A percentile compares a stretch with the other conserved stretches of the same genome.
Evolutionary conservation across 106 monocot species (phyloP).

Genomic region (Phalaenopsis equestris): DNA sequence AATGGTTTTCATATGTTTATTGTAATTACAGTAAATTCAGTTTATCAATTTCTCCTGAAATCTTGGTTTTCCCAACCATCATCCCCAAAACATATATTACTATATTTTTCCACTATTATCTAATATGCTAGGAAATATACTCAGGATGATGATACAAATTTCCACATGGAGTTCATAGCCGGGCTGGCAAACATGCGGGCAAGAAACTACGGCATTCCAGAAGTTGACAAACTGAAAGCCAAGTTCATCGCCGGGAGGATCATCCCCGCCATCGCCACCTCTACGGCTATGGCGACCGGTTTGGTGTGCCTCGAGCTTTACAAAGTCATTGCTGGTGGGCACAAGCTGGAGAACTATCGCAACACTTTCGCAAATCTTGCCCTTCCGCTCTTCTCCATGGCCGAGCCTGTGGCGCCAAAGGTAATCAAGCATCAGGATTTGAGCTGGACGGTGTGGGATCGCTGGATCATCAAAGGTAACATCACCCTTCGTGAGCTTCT

Average conservation of each 20-base stretch:
- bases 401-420: constrained; percentile 77
- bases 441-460: constrained; percentile 91
- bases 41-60: no score
- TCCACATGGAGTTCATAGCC: constrained; percentile 88
- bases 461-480: constrained; percentile 60
- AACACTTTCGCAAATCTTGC: constrained; percentile 94
- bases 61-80: background rate
- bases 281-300: constrained; percentile 90
- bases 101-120: background rate
- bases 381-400: constrained; percentile 74
- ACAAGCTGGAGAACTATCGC: constrained; percentile 70
- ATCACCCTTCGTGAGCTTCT: constrained; percentile 70
- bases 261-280: constrained; percentile 93
- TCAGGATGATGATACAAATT: constrained; percentile 91
- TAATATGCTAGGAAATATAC: background rate
- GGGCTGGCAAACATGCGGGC: constrained; percentile 95
- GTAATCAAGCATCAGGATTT: constrained; percentile 53
- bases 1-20: no score
- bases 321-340: constrained; percentile 73
- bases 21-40: no score
- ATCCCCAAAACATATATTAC: background rate
- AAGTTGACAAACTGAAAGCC: constrained; percentile 86
- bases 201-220: constrained; percentile 85
- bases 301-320: constrained; percentile 95
- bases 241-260: constrained; percentile 92